Conservation (phyloP, 2,329 filamentous ascomycete species). For the Trichoderma cornu-damae region DNA sequence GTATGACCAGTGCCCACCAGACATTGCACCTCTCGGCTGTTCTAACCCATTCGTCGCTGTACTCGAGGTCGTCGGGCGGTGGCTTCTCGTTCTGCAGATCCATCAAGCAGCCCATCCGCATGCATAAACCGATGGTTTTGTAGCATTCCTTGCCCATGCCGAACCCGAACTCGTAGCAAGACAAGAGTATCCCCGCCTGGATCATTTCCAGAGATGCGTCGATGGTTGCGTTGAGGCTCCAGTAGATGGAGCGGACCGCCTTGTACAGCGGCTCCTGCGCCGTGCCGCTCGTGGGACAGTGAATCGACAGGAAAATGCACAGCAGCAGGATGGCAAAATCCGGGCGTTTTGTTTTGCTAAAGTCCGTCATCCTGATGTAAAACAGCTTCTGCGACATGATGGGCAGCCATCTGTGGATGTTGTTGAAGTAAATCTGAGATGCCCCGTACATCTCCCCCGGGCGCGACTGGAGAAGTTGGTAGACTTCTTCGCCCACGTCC, state of each 20-base stretch:
- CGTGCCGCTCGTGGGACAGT: background rate
- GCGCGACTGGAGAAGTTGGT: conserved; percentile 9
- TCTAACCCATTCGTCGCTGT: conserved; percentile 5
- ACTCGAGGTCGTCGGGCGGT: background rate
- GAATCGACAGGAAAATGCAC: conserved; percentile 2
- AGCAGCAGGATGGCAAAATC: conserved; percentile 14
- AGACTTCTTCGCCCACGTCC: conserved; percentile 8
- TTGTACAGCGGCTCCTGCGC: conserved; percentile 2
- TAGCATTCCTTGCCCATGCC: conserved; percentile 13
- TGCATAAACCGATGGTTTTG: conserved; percentile 5
- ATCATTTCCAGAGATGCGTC: conserved; percentile 16
- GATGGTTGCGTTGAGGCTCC: conserved; percentile 6
- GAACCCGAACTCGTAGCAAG: conserved; percentile 11
- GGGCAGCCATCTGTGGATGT: conserved; percentile 15
- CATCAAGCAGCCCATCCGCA: conserved; percentile 7
- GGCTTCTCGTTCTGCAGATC: background rate
- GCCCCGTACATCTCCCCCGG: conserved; percentile 13
- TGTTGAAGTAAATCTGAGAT: conserved; percentile 12
- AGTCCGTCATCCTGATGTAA: conserved; percentile 5
- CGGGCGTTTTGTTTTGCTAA: conserved; percentile 9
- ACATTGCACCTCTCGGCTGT: conserved; percentile 5
- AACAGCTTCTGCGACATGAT: conserved; percentile 16
- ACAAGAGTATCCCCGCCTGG: conserved; percentile 12
- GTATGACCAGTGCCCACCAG: conserved; percentile 16
- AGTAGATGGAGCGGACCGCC: conserved; percentile 1